phyloP scores from a whole-genome alignment of 176 grass and related monocot species.

The Zoysia pacifica region DNA sequence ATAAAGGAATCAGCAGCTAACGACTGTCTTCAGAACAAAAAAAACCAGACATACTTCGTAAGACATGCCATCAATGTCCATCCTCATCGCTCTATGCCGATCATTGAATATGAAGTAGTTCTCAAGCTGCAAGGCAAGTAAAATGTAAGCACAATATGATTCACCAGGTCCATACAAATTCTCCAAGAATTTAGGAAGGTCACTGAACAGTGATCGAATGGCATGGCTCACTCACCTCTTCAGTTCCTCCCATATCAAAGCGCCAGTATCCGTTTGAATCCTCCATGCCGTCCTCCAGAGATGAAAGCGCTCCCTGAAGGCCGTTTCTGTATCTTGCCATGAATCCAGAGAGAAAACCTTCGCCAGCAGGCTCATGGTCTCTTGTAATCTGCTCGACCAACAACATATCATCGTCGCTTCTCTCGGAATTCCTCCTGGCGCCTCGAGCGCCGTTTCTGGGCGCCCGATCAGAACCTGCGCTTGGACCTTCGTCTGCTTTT shows the following conservation, averaged over 20 bases:
- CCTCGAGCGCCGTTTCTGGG: constrained; percentile 17
- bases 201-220: background rate
- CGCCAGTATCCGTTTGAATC: constrained; percentile 56
- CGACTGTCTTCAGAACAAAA: constrained; percentile 4
- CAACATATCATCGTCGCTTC: constrained; percentile 19
- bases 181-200: background rate
- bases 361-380: constrained; percentile 15
- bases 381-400: constrained; percentile 40
- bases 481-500: constrained; percentile 29
- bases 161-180: background rate
- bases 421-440: constrained; percentile 31
- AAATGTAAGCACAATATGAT: background rate
- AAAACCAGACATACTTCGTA: constrained; percentile 64
- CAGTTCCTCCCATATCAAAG: constrained; percentile 55
- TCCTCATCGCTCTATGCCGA: constrained; percentile 77
- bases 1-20: background rate
- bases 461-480: background rate
- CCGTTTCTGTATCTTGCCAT: constrained; percentile 46
- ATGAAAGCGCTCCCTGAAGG: constrained; percentile 32
- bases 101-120: constrained; percentile 60
- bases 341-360: constrained; percentile 47
- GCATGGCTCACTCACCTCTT: constrained; percentile 45
- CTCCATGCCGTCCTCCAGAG: constrained; percentile 43
- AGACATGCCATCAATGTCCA: constrained; percentile 93
- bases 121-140: constrained; percentile 50